These are phyloP conservation scores for Carex sylvatica DNA, from an alignment of 202 grass and related monocot species.

Conservation along the genomic window DNA sequence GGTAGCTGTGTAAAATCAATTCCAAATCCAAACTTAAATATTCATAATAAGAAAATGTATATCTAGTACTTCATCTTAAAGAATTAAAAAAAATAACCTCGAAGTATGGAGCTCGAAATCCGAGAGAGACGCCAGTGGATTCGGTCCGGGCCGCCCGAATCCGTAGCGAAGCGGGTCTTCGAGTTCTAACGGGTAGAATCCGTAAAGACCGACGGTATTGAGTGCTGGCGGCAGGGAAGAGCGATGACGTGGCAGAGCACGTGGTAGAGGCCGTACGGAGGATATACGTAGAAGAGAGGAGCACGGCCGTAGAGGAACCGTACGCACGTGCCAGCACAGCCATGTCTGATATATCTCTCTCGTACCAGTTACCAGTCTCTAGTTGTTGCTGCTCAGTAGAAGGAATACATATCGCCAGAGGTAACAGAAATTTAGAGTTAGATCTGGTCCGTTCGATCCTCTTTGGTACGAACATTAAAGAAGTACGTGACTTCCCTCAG, in stretches of 20 bases:
- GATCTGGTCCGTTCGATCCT: no score
- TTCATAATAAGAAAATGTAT: neutral
- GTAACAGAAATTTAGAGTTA: no score
- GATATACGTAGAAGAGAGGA: neutral
- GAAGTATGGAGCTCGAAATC: constrained; percentile 69
- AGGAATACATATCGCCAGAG: no score
- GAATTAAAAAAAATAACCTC: constrained; percentile 34
- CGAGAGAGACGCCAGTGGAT: constrained; percentile 42
- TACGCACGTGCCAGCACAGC: constrained; percentile 8
- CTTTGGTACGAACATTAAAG: no score
- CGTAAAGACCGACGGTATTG: neutral
- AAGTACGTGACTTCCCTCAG: no score
- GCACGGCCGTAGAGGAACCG: neutral
- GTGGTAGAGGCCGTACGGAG: neutral
- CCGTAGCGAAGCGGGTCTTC: constrained; percentile 6
- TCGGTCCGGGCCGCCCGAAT: constrained; percentile 56
- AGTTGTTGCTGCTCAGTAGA: neutral
- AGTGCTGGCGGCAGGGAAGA: neutral
- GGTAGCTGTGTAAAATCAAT: constrained; percentile 48
- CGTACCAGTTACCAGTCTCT: neutral
- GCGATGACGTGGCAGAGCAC: neutral
- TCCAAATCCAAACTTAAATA: neutral
- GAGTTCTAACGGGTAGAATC: neutral
- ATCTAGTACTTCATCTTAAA: neutral
- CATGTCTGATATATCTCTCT: constrained; percentile 9